Conservation (phyloP, 257 asterid species). For the Hygrophila difformis region DNA sequence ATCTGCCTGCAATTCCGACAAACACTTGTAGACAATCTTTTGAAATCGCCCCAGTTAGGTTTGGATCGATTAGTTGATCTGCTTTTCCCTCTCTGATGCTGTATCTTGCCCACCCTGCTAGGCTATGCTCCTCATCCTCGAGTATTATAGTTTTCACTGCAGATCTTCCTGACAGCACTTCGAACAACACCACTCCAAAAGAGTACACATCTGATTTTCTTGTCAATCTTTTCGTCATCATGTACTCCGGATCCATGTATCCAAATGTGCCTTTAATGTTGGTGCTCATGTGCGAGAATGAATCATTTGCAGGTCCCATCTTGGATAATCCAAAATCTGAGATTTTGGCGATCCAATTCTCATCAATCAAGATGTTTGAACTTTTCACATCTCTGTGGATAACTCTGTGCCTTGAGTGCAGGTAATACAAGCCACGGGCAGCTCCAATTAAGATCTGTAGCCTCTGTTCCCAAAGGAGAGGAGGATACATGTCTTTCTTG, state of each 20-base stretch:
- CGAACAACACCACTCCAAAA: constrained; percentile 67
- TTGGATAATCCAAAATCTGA: constrained; percentile 74
- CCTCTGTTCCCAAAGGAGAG: constrained; percentile 53
- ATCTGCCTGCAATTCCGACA: constrained; percentile 49
- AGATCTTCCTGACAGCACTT: constrained; percentile 55
- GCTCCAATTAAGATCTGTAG: constrained; percentile 59
- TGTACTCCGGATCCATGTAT: constrained; percentile 63
- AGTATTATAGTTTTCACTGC: constrained; percentile 40
- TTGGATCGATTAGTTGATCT: constrained; percentile 37
- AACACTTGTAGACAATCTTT: constrained; percentile 44
- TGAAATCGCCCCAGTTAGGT: constrained; percentile 37
- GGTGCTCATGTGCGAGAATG: constrained; percentile 47
- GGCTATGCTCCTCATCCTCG: constrained; percentile 48
- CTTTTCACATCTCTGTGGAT: constrained; percentile 74
- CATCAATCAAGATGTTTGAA: constrained; percentile 64
- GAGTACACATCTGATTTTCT: constrained; percentile 68
- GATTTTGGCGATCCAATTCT: constrained; percentile 58
- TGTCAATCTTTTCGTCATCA: constrained; percentile 35
- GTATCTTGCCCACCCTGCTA: constrained; percentile 51
- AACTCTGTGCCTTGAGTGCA: constrained; percentile 51
- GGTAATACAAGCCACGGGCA: constrained; percentile 59
- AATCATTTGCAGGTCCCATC: constrained; percentile 49
- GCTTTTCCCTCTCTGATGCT: constrained; percentile 50
- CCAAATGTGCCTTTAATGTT: constrained; percentile 55
- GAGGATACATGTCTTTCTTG: constrained; percentile 31